phyloP scores from a whole-genome alignment of 805 yeast genomes.

The Candida maltosa region DNA sequence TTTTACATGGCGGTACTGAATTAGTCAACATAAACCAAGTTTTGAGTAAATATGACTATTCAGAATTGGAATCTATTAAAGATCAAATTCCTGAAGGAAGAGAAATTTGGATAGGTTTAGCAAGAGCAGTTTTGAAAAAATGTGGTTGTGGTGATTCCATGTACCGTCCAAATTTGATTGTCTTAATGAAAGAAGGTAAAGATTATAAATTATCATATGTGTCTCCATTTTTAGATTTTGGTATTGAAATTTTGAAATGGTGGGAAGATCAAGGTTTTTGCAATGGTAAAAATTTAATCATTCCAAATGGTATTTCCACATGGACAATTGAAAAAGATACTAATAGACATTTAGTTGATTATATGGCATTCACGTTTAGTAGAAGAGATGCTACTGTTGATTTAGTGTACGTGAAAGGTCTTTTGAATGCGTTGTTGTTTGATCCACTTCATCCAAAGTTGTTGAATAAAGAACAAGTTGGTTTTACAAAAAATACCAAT shows the following conservation, averaged over 20 bases:
- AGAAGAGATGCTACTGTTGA: constrained; percentile 34
- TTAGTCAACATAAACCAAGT: constrained; percentile 23
- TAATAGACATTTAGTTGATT: no score
- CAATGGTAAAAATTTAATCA: constrained; percentile 20
- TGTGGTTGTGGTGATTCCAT: constrained; percentile 45
- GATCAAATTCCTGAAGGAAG: constrained; percentile 19
- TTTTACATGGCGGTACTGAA: constrained; percentile 37
- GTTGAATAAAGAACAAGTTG: no score
- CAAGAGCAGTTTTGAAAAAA: constrained; percentile 37
- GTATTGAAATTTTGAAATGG: constrained; percentile 32
- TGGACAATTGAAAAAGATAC: constrained; percentile 15
- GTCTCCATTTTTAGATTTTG: constrained; percentile 28
- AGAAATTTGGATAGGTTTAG: constrained; percentile 47
- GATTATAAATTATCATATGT: constrained; percentile 27
- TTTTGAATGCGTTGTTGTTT: no score
- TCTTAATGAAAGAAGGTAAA: constrained; percentile 17
- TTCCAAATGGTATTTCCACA: constrained; percentile 31
- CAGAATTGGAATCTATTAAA: no score
- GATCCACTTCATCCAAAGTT: no score
- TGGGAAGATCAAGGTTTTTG: constrained; percentile 21
- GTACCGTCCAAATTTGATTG: constrained; percentile 43
- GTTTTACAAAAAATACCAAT: no score
- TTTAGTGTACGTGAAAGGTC: constrained; percentile 21
- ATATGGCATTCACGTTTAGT: constrained; percentile 29
- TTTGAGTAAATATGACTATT: constrained; percentile 3